A percentile compares a stretch with the other conserved stretches of the same genome.
phyloP scores from a whole-genome alignment of 495 filamentous ascomycete genomes.

The Apiosordaria backusii region DNA sequence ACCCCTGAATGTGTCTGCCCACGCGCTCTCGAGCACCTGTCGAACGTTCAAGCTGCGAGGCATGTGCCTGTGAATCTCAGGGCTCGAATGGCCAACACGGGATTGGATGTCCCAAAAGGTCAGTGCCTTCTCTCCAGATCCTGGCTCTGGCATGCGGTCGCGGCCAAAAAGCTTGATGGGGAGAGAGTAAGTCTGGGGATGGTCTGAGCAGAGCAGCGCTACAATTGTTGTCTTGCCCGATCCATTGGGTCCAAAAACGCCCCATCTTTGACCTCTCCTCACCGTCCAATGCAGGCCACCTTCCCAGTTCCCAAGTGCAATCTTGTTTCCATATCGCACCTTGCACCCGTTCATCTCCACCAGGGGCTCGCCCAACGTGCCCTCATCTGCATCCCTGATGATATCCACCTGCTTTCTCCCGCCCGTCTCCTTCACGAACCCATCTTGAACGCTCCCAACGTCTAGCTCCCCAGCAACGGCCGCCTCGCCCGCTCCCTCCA shows the following conservation, averaged over 20 bases:
- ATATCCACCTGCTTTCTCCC: constrained; percentile 24
- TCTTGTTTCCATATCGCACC: constrained; percentile 74
- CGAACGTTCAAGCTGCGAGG: constrained; percentile 73
- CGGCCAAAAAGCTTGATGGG: constrained; percentile 83
- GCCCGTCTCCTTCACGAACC: constrained; percentile 18
- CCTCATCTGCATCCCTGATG: background rate
- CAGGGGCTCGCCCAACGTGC: constrained; percentile 50
- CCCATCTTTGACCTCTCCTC: constrained; percentile 80
- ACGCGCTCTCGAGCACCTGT: constrained; percentile 75
- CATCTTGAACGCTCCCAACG: constrained; percentile 38
- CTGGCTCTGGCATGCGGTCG: constrained; percentile 67
- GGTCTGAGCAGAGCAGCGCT: constrained; percentile 89
- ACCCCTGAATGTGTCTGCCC: constrained; percentile 78
- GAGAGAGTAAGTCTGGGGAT: constrained; percentile 87
- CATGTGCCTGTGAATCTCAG: constrained; percentile 91
- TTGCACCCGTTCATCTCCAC: constrained; percentile 82
- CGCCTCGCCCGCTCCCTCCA: constrained; percentile 45
- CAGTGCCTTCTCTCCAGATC: constrained; percentile 63
- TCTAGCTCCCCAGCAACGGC: constrained; percentile 39
- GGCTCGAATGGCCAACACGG: constrained; percentile 86
- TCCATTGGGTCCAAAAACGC: constrained; percentile 85
- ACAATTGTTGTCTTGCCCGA: constrained; percentile 90
- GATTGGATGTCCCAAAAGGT: constrained; percentile 90
- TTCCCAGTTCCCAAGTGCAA: constrained; percentile 75
- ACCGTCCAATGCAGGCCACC: constrained; percentile 80